Evolutionary conservation across 176 grass and related monocot species (phyloP).

Genomic region (Zea luxurians): DNA sequence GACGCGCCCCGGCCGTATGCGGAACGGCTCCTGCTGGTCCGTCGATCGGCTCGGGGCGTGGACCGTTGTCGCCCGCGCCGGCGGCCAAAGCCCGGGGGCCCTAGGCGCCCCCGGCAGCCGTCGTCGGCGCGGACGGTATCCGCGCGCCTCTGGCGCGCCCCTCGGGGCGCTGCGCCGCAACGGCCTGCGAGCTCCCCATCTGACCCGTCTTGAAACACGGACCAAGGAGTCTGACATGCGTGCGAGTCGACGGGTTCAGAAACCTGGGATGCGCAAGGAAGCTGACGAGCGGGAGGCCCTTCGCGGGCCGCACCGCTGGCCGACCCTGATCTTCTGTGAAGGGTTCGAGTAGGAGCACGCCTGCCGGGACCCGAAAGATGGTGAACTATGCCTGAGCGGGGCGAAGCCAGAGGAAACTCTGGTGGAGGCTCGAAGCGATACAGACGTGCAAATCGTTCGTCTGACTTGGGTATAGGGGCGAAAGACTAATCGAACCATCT

Average conservation of each 20-base stretch:
- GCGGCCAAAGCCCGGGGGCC: constrained; percentile 35
- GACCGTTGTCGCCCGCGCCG: constrained; percentile 34
- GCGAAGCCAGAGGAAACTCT: constrained; percentile 63
- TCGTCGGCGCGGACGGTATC: background rate
- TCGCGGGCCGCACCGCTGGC: constrained; percentile 47
- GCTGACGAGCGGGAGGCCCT: no score
- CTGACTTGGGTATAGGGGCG: constrained; percentile 32
- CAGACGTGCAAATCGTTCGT: constrained; percentile 35
- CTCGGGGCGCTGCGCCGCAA: no score
- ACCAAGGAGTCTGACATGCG: no score
- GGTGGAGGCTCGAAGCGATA: constrained; percentile 69
- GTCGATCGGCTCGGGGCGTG: background rate
- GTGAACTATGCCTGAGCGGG: constrained; percentile 75
- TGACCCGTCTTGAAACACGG: no score
- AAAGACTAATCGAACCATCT: constrained; percentile 78
- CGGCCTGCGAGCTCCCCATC: no score
- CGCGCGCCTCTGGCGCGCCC: no score
- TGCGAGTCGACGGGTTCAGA: no score
- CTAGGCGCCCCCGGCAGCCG: background rate
- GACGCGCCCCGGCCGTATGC: constrained; percentile 31
- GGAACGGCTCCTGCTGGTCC: background rate
- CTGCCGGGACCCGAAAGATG: constrained; percentile 53
- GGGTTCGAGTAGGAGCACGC: constrained; percentile 75
- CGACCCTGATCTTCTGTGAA: constrained; percentile 62
- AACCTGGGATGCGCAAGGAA: no score